Evolutionary conservation across 1,139 yeast genomes (phyloP), one percentile per base, ranked within the genome.

Genomic region (Yamadazyma pseudoaaseri): DNA sequence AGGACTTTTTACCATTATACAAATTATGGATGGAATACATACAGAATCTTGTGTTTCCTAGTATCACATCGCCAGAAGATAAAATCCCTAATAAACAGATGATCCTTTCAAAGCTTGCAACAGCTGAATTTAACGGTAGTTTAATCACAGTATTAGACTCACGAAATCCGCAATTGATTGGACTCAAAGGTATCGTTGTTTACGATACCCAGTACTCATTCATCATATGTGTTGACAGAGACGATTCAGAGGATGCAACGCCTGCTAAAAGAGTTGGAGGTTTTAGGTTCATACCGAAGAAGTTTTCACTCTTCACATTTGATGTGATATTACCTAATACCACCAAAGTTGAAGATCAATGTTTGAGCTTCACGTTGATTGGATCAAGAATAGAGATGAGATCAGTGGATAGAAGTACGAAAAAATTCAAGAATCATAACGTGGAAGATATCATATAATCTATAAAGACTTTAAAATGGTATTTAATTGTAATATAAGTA

Each of bases 51-150:
- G 42, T 83, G n/a, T 64, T 65, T 33, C 48, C 54, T 16, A 56
- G 56, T 4, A 47, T 51, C 9, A 49, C 43, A 20, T 36, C 29
- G 12, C 32, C 44, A 16, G 37, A 34, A n/a, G 33, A 30, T 13
- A 39, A 38, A 13, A 25, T 58, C 13, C 64, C 67, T 1, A 48
- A 47, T 6, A 40, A 64, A 7, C 60, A 60, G 17, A 56, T 57
- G 24, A 44, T 73, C 1, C 56, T 82, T 15, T 65, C 78, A 4
- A 81, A 82, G 48, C 59, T 90, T 22, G 73, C 92, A 0, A 72
- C 82, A 42, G 92, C 96, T 1, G 98, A 92, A 51, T 86, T 74
- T 56, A 85, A 84, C 47, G 97, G 98, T 3, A 79, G 95, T 13
- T 54, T 63, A 27, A 41, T 90, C 15, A 67, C 70, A 11, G 92